These are phyloP conservation scores for Brassica incana DNA, from an alignment of 345 rosid species.

Conservation along the genomic window DNA sequence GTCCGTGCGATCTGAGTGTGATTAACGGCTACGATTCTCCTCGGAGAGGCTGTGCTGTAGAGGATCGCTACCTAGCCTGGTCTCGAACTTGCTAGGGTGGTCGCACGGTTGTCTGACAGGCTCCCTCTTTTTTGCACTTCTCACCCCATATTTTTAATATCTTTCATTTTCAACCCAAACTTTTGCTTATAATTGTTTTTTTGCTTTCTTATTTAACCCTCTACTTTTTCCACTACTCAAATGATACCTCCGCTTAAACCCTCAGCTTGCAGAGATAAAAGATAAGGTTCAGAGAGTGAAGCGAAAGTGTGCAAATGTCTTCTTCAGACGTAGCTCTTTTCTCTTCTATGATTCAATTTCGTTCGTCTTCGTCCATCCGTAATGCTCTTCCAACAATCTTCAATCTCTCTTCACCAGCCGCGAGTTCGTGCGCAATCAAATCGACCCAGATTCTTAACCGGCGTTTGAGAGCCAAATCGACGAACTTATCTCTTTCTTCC, in stretches of 20 bases:
- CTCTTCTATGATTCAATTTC: conserved; percentile 23
- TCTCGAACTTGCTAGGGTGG: conserved; percentile 3
- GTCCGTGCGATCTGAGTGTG: conserved; percentile 34
- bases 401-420: conserved; percentile 25
- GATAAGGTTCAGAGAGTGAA: conserved; percentile 23
- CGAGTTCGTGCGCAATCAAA: not conserved
- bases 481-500: conserved; percentile 13
- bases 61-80: conserved; percentile 28
- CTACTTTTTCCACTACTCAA: not conserved
- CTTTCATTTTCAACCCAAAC: not conserved
- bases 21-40: conserved; percentile 20
- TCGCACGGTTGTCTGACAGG: conserved; percentile 40
- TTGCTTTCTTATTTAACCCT: not conserved
- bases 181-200: not conserved
- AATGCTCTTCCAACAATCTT: conserved; percentile 18
- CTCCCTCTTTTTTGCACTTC: not conserved
- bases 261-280: conserved; percentile 17
- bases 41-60: conserved; percentile 3
- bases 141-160: not conserved
- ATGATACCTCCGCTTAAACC: conserved; percentile 14
- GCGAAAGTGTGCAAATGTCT: conserved; percentile 39
- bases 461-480: conserved; percentile 27
- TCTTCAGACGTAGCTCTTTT: conserved; percentile 40
- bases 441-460: conserved; percentile 18
- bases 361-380: not conserved